Evolutionary conservation across 805 yeast genomes (phyloP), one percentile per base, ranked within the genome.

Genomic region (Candida loeiensis): DNA sequence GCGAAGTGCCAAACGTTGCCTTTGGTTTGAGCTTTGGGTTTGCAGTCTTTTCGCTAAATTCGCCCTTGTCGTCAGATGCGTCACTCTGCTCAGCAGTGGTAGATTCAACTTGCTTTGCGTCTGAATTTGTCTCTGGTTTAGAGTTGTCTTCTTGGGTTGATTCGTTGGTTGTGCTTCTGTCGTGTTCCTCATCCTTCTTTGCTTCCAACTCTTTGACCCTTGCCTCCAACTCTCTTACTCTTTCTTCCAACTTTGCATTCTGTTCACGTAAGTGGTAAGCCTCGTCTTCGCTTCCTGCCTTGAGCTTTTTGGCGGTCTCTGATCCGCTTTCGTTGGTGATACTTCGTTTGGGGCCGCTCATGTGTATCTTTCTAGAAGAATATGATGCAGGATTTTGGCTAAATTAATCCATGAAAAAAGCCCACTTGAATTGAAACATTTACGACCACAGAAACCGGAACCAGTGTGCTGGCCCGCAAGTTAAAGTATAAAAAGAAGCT

Each of bases 211-310:
- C 53, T 30, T 45, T 37, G 12, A 56, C 54, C 37, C 50, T 59
- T n/a, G 47, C 34, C 44, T 55, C 45, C 45, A 59, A 35, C 32
- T 49, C 43, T 11, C 37, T 29, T 45, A 50, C 40, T 36, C 53
- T 50, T 6, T 34, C 37, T 36, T 48, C 51, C 28, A 52, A 55
- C 9, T 15, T 13, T 13, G 7, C 21, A 12, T 30, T 16, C 4
- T 6, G 13, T 16, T 16, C 33, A 26, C 39, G 7, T 18, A 28
- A 26, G 11, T 24, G 16, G 4, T 25, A 15, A 9, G 24, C 25
- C 20, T 34, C 36, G 11, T 34, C 15, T 20, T 17, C 26, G 16
- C 25, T 24, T 11, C 33, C 37, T 6, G 22, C 17, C 13, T 32
- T 33, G 19, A 6, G 26, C 20, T 33, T 33, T 14, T 20, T 22